Evolutionary conservation across 805 yeast genomes (phyloP), one percentile per base, ranked within the genome.

Genomic region (Nakazawaea laoshanensis): DNA sequence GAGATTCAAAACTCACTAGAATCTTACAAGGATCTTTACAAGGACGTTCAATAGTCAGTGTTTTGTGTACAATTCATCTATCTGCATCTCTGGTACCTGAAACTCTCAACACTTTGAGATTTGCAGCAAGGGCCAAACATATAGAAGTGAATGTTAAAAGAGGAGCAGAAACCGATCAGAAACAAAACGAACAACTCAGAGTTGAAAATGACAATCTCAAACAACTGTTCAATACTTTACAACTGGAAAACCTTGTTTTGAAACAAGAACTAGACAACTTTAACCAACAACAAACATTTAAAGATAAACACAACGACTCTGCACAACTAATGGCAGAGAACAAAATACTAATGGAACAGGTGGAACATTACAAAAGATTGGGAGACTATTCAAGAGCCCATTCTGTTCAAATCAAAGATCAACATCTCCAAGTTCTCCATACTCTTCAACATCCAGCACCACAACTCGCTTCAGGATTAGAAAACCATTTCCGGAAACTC

Each of bases 111-210:
- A 88, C 97, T 0, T 62, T 92, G 17, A 59, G 97, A 33, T 92
- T 92, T 60, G 97, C 96, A 0, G 83, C 95, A 0, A 64, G 96
- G 39, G 96, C 97, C 2, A 88, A 87, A 48, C 86, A 89, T 51
- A 76, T 92, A 32, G 65, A 75, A 9, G 67, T 88, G 46, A 68
- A 65, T 35, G 94, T 84, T 5, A 69, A 69, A 33, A 70, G n/a
- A n/a, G n/a, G n/a, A n/a, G n/a, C n/a, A n/a, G n/a, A n/a, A n/a
- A n/a, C n/a, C n/a, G n/a, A n/a, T n/a, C n/a, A n/a, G n/a, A n/a
- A n/a, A n/a, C n/a, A n/a, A n/a, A n/a, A n/a, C n/a, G n/a, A n/a
- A n/a, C n/a, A n/a, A n/a, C n/a, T n/a, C n/a, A 49, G 56, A 3
- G 50, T 50, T 2, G 77, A 66, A 11, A 67, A 65, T 13, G 71